Conservation (phyloP, 257 asterid species). For the Solanum appendiculatum region DNA sequence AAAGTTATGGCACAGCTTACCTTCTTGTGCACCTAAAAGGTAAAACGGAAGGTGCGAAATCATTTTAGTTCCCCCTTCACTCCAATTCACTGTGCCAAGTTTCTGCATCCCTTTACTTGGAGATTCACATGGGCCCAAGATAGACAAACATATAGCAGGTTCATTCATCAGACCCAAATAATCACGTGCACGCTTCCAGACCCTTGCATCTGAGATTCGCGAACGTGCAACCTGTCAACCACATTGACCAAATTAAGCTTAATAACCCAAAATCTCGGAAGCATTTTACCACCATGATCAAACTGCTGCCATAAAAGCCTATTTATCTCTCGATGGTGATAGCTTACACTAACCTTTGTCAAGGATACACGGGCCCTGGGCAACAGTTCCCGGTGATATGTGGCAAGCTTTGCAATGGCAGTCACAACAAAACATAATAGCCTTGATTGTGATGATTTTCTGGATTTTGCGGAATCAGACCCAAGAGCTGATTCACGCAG, state of each 20-base stretch:
- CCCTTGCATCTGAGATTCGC: conserved; percentile 68
- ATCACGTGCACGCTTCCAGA: conserved; percentile 82
- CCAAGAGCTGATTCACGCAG: conserved; percentile 52
- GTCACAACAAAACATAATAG: conserved; percentile 88
- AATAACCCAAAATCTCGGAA: neutral
- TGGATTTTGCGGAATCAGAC: conserved; percentile 46
- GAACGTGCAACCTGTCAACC: conserved; percentile 74
- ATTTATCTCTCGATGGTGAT: neutral
- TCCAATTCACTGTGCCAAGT: conserved; percentile 84
- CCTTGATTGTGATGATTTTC: conserved; percentile 83
- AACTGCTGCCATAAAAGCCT: neutral
- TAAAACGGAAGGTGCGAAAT: conserved; percentile 76
- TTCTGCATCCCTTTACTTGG: conserved; percentile 34
- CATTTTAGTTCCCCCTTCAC: conserved; percentile 60
- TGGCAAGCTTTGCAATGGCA: conserved; percentile 88
- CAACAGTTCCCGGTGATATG: conserved; percentile 65
- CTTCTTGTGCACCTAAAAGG: conserved; percentile 72
- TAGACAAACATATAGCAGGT: conserved; percentile 77
- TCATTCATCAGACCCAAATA: conserved; percentile 79
- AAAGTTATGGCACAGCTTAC: conserved; percentile 14
- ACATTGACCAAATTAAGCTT: neutral
- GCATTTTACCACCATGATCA: neutral
- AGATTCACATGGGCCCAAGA: conserved; percentile 63
- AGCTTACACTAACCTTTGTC: conserved; percentile 49
- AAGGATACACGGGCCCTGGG: conserved; percentile 92